Evolutionary conservation across 192 early-diverging fungal genomes (phyloP).

Genomic region (Piromyces sp.): DNA sequence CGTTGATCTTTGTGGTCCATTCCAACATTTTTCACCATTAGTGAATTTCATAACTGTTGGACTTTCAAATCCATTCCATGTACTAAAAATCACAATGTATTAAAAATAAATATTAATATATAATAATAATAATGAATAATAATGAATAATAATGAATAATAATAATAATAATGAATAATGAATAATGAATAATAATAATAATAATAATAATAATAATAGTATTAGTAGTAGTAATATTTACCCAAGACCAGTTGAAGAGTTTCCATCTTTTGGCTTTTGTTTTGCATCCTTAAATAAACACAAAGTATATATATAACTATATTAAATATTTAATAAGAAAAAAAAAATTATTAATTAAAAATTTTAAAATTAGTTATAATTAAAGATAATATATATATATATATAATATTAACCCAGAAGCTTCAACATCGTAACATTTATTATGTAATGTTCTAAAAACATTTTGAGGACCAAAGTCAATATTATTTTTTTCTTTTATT

Average conservation of each 20-base stretch:
- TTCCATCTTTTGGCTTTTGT: constrained; percentile 52
- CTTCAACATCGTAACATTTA: constrained; percentile 50
- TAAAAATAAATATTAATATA: too few species aligned
- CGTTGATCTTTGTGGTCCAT: constrained; percentile 71
- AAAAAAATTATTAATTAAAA: too few species aligned
- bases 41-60: constrained; percentile 48
- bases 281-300: constrained; percentile 62
- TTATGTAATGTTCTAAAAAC: constrained; percentile 49
- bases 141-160: too few species aligned
- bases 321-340: too few species aligned
- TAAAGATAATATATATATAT: too few species aligned
- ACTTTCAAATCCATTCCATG: constrained; percentile 7
- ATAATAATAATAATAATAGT: too few species aligned
- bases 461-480: constrained; percentile 53
- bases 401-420: constrained; percentile 41
- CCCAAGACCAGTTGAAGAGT: constrained; percentile 33
- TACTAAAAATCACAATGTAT: too few species aligned
- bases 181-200: too few species aligned
- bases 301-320: constrained; percentile 40
- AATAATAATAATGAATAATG: too few species aligned
- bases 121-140: too few species aligned
- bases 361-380: too few species aligned
- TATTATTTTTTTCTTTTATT: constrained; percentile 29
- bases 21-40: constrained; percentile 79
- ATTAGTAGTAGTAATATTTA: too few species aligned